Evolutionary conservation across 2,329 filamentous ascomycete genomes (phyloP).

Genomic region (Trichophyton rubrum): DNA sequence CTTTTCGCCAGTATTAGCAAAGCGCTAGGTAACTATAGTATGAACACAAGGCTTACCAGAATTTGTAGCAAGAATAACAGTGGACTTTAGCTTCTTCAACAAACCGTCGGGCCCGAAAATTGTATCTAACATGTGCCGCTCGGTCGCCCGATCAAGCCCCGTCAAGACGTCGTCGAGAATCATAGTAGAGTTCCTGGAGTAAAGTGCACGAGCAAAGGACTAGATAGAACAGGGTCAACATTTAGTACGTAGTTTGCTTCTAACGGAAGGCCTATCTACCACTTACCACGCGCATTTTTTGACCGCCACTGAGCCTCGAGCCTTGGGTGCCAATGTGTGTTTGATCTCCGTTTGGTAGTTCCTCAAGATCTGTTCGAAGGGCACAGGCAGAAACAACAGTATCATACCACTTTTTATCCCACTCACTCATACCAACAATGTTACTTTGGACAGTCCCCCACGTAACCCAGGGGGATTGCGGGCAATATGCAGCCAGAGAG

Average conservation of each 20-base stretch:
- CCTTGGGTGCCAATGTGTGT: conserved; percentile 51
- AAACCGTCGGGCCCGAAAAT: conserved; percentile 57
- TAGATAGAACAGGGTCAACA: background rate
- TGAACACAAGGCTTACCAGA: conserved; percentile 59
- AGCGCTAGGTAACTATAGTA: conserved; percentile 46
- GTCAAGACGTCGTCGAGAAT: conserved; percentile 2
- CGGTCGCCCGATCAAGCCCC: conserved; percentile 28
- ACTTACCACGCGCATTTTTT: conserved; percentile 57
- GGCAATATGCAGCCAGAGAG: conserved; percentile 1
- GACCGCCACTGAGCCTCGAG: conserved; percentile 48
- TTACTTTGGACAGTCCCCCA: conserved; percentile 6
- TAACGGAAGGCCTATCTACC: too few species aligned
- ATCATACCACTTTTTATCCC: conserved; percentile 39
- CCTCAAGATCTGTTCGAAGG: conserved; percentile 47
- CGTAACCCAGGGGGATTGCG: background rate
- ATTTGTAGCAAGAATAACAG: conserved; percentile 66
- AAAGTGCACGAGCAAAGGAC: conserved; percentile 2
- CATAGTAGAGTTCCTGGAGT: background rate
- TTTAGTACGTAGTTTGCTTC: too few species aligned
- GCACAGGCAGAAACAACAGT: conserved; percentile 56
- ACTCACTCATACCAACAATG: conserved; percentile 50
- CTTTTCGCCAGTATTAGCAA: conserved; percentile 28
- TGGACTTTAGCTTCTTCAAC: conserved; percentile 62
- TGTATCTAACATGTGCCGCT: conserved; percentile 49
- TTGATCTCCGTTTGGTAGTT: conserved; percentile 52